phyloP scores from a whole-genome alignment of 169 alveolate species.

The Cryptosporidium sp. region DNA sequence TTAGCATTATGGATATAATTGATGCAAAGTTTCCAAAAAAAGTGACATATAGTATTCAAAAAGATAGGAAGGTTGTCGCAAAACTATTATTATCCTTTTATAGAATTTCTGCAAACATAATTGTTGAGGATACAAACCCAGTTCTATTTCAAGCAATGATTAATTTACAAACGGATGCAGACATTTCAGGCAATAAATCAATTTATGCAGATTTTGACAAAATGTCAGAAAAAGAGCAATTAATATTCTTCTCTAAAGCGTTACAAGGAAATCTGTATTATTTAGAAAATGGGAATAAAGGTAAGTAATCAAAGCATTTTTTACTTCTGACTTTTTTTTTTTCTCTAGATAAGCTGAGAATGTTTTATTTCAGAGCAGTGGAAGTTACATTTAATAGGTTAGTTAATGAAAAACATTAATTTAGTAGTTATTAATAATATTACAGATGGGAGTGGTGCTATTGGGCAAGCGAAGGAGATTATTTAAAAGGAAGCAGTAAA shows the following conservation, averaged over 20 bases:
- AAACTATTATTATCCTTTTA: constrained; percentile 60
- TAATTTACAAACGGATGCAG: constrained; percentile 72
- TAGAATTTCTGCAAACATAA: constrained; percentile 48
- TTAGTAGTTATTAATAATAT: not conserved
- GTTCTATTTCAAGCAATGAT: constrained; percentile 66
- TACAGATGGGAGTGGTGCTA: constrained; percentile 84
- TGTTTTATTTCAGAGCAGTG: constrained; percentile 66
- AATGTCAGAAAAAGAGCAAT: constrained; percentile 72
- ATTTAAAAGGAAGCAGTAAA: constrained; percentile 79
- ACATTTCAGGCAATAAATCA: constrained; percentile 32
- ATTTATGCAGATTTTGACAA: constrained; percentile 51
- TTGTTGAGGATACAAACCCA: constrained; percentile 58
- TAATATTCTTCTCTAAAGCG: constrained; percentile 57
- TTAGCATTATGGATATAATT: constrained; percentile 51
- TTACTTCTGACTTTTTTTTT: not conserved
- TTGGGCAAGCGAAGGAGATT: constrained; percentile 80
- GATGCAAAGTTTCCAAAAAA: constrained; percentile 73
- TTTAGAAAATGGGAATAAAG: constrained; percentile 46
- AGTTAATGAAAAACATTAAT: not conserved
- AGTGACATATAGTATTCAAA: constrained; percentile 49
- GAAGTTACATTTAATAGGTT: constrained; percentile 56
- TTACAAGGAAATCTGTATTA: constrained; percentile 68
- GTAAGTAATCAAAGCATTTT: constrained; percentile 11
- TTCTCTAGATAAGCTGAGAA: constrained; percentile 24
- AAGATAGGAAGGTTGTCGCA: constrained; percentile 35